Evolutionary conservation across 441 rosid species (phyloP), one percentile per base, ranked within the genome.

Genomic region (Croton setiger): DNA sequence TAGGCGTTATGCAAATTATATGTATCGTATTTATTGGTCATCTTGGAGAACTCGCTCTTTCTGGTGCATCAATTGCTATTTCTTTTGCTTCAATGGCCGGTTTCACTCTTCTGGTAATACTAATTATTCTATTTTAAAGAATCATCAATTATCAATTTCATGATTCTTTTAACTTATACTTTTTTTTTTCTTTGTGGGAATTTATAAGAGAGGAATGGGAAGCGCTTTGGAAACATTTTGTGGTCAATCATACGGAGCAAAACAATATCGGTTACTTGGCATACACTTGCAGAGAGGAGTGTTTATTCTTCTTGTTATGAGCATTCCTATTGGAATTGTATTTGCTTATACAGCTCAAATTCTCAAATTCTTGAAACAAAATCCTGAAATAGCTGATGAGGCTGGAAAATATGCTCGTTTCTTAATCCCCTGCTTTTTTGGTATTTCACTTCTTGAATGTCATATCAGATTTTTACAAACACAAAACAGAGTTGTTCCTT

Each of bases 191-290:
- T 37, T 37, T 1, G 43, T 37, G 43, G 31, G 31, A 27, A n/a
- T 39, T 7, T 10, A 12, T 21, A 10, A 67, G 70, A 12, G 63
- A 70, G 83, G 86, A 48, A 70, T 82, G 75, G 86, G 78, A 60
- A 74, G 84, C 58, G 79, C 86, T 0, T 70, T 80, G 56, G 86
- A 83, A 18, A 83, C 86, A 9, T 74, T 83, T 49, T 80, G 79
- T 3, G 86, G 84, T 18, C 84, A 83, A 47, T 76, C 83, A 3
- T 83, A 78, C 21, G 86, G 84, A 61, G 87, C 82, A 0, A 75
- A 70, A 66, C 79, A 71, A 68, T 81, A 76, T 60, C 83, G 67
- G 15, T 65, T 76, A 76, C 79, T 83, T 0, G 83, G 85, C 23
- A 58, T 83, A 39, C 80, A 81, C 69, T 60, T 48, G 74, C 87